Evolutionary conservation across 768 basidiomycete species (phyloP).

Genomic region (Leucocoprinus leucothites): DNA sequence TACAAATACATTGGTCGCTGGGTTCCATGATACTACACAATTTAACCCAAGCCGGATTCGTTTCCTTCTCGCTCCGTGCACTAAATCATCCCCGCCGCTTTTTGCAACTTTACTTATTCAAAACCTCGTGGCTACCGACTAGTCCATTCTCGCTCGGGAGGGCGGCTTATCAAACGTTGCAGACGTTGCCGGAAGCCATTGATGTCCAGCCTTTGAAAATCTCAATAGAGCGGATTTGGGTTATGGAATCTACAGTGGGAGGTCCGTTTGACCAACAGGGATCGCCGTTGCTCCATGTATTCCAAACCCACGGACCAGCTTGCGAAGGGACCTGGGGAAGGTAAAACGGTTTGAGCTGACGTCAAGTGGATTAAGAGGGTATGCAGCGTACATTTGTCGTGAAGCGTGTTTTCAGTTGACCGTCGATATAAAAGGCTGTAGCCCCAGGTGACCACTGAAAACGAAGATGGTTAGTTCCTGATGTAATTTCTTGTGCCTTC

Average conservation of each 20-base stretch:
- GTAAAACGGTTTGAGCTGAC: neutral
- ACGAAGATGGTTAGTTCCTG: constrained; percentile 13
- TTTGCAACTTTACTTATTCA: too few species aligned
- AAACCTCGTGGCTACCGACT: too few species aligned
- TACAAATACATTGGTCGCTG: too few species aligned
- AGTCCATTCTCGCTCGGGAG: too few species aligned
- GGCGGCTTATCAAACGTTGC: too few species aligned
- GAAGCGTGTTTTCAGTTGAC: constrained; percentile 25
- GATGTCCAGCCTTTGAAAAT: constrained; percentile 30
- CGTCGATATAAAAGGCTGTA: constrained; percentile 33
- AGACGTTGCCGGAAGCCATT: constrained; percentile 20
- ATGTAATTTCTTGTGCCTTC: neutral
- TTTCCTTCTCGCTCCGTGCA: too few species aligned
- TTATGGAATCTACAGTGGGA: constrained; percentile 29
- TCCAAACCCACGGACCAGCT: constrained; percentile 31
- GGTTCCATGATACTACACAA: too few species aligned
- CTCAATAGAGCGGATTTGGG: constrained; percentile 32
- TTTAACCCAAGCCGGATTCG: too few species aligned
- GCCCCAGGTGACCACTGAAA: constrained; percentile 28
- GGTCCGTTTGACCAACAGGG: constrained; percentile 34
- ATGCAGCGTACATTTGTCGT: constrained; percentile 24
- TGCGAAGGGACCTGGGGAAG: constrained; percentile 25
- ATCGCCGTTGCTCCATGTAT: constrained; percentile 33
- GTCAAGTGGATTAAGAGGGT: neutral
- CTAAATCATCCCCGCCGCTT: too few species aligned